Evolutionary conservation across 2,329 filamentous ascomycete species (phyloP), one percentile per base, ranked within the genome.

Genomic region (Apiospora pterosperma): DNA sequence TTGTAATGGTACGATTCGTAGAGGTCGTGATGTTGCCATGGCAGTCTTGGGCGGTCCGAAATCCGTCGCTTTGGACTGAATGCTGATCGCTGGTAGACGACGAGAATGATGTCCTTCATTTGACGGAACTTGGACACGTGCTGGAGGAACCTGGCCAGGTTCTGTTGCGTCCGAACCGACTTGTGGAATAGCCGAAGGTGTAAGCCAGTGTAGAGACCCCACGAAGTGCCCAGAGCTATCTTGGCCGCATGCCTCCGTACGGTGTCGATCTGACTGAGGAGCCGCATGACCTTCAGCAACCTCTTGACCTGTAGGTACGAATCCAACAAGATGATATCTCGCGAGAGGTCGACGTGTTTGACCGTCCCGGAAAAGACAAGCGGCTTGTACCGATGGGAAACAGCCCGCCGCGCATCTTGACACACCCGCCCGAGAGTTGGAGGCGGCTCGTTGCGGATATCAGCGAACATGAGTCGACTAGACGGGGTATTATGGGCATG

Each of bases 1-100:
- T 80, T 80, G 74, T 79, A 82, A 64, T 80, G 77, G 69, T 81
- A 82, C 3, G 78, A 76, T 65, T 82, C 78, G 70, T 79, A 80
- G 16, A 81, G 73, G n/a, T 79, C 71, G 63, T 80, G 77, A 38
- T 78, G 76, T 23, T 73, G 72, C 62, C 71, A 74, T 61, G 58
- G 69, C 60, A 66, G 66, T 48, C 64, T 66, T 41, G 55, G 67
- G 52, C 64, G 68, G 48, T 69, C 65, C 28, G 64, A 63, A 48
- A 65, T 67, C 58, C 63, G 69, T 38, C 68, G 66, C 60, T 64
- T 67, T 65, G 74, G 34, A 68, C 79, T 80, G 67, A 82, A 82
- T 34, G 80, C 79, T 55, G 81, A 82, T 62, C 81, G 80, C 67
- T 83, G 81, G 66, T 82, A 80, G 4, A 83, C 79, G 21, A 83